These are phyloP conservation scores for Neckera pumila DNA, from an alignment of 225 moss, liverwort and hornwort species.

Conservation along the genomic window DNA sequence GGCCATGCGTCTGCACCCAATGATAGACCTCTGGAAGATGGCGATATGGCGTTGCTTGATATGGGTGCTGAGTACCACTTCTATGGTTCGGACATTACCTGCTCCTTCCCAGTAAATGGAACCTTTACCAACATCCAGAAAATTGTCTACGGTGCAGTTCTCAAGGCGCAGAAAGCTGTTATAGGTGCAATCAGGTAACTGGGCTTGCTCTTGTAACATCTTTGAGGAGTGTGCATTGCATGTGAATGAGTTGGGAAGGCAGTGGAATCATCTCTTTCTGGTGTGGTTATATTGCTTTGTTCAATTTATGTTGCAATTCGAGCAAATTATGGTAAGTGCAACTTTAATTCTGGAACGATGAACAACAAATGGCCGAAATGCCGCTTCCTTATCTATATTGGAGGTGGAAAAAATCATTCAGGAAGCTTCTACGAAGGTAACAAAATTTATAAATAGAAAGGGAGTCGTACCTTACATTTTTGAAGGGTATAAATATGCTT, in stretches of 20 bases:
- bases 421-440: background rate
- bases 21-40: slow-evolving; percentile 66
- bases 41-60: slow-evolving; percentile 93
- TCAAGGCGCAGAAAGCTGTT: slow-evolving; percentile 76
- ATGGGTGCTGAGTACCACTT: slow-evolving; percentile 96
- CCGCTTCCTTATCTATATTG: background rate
- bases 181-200: slow-evolving; percentile 44
- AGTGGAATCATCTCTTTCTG: slow-evolving; percentile 6
- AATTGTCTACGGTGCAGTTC: slow-evolving; percentile 64
- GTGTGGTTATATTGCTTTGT: background rate
- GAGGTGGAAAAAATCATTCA: background rate
- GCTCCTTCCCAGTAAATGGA: slow-evolving; percentile 90
- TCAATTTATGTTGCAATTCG: background rate
- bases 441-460: too few relatives aligned
- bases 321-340: background rate
- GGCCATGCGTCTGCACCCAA: slow-evolving; percentile 93
- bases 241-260: background rate
- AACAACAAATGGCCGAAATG: too few relatives aligned
- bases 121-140: slow-evolving; percentile 55
- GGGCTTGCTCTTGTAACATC: background rate
- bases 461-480: background rate
- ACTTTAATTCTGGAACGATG: background rate
- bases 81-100: slow-evolving; percentile 90
- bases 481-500: too few relatives aligned
- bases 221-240: background rate